Conservation (phyloP, 148 eudicot species). For the Diospyros lotus region DNA sequence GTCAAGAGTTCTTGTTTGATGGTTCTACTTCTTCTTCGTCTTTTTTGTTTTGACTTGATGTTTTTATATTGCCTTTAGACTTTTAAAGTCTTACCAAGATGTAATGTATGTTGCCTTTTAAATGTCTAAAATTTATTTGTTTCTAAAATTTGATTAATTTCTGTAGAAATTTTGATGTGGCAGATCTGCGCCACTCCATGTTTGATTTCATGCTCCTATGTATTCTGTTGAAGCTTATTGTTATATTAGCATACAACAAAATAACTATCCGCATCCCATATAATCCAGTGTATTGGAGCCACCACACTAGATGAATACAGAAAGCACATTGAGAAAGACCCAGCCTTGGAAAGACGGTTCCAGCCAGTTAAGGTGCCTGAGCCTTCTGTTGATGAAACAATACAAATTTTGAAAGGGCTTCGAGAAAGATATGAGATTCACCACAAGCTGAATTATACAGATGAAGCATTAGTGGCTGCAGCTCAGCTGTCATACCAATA, state of each 20-base stretch:
- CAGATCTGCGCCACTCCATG: not conserved
- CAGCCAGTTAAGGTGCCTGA: slow-evolving; percentile 96
- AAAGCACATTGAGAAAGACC: slow-evolving; percentile 93
- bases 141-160: not conserved
- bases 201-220: not conserved
- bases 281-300: slow-evolving; percentile 84
- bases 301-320: slow-evolving; percentile 96
- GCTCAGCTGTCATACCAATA: slow-evolving; percentile 78
- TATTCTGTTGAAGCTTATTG: slow-evolving; percentile 9
- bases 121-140: not conserved
- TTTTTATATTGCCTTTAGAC: not conserved
- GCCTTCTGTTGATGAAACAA: slow-evolving; percentile 86
- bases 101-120: no score
- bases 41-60: not conserved
- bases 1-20: no score
- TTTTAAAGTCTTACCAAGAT: not conserved
- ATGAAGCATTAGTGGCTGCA: slow-evolving; percentile 77
- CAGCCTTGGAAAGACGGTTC: slow-evolving; percentile 91
- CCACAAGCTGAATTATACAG: slow-evolving; percentile 87
- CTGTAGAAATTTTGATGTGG: not conserved
- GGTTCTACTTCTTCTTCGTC: no score
- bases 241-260: not conserved
- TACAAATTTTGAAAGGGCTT: slow-evolving; percentile 82
- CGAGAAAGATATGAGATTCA: slow-evolving; percentile 90
- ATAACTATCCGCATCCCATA: not conserved